Evolutionary conservation across 2,329 filamentous ascomycete species (phyloP).

Genomic region (Colletotrichum cereale): DNA sequence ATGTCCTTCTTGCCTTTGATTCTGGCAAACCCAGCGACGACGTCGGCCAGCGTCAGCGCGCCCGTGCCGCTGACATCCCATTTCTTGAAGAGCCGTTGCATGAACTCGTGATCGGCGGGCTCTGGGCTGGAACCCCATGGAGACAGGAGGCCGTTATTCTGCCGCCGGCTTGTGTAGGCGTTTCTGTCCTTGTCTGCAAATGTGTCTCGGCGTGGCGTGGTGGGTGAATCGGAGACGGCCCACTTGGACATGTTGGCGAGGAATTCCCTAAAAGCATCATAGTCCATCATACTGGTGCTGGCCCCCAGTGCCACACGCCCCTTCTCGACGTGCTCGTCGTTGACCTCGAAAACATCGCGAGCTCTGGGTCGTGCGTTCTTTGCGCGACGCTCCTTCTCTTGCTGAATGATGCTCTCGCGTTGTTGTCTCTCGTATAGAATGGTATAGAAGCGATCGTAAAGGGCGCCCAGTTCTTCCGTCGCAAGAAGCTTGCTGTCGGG

Average conservation of each 20-base stretch:
- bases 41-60: slow-evolving; percentile 88
- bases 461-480: slow-evolving; percentile 84
- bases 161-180: slow-evolving; percentile 50
- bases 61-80: slow-evolving; percentile 87
- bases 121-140: slow-evolving; percentile 70
- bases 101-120: slow-evolving; percentile 94
- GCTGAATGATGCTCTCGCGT: slow-evolving; percentile 80
- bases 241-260: slow-evolving; percentile 90
- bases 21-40: slow-evolving; percentile 89
- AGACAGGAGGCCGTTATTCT: slow-evolving; percentile 49
- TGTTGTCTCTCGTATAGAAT: slow-evolving; percentile 93
- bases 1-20: slow-evolving; percentile 96
- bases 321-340: slow-evolving; percentile 74
- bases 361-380: slow-evolving; percentile 72
- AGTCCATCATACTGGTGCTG: slow-evolving; percentile 95
- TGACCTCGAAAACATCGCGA: slow-evolving; percentile 49
- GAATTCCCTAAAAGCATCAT: slow-evolving; percentile 95
- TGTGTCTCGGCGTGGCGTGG: slow-evolving; percentile 63
- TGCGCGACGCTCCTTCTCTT: slow-evolving; percentile 76
- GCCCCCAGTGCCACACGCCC: slow-evolving; percentile 89
- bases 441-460: slow-evolving; percentile 95
- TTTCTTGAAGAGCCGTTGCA: slow-evolving; percentile 85
- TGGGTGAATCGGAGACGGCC: slow-evolving; percentile 90
- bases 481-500: slow-evolving; percentile 94
- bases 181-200: slow-evolving; percentile 65